Percentiles rank a stretch among this genome's conserved stretches.
phyloP scores from a whole-genome alignment of 202 grass and related monocot genomes.

The Hordeum pubiflorum region DNA sequence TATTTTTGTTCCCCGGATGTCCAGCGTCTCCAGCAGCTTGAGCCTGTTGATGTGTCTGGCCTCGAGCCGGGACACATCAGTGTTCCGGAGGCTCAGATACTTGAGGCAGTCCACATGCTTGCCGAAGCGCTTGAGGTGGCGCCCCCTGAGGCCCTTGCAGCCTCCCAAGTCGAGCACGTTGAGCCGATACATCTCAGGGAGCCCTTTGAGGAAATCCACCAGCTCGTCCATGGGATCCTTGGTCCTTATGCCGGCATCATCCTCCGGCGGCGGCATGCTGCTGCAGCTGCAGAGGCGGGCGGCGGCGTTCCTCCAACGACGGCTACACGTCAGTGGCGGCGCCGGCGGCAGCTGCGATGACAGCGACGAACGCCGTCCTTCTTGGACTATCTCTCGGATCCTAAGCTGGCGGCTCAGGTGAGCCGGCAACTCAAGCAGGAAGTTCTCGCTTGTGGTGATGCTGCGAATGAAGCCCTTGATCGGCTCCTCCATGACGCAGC shows the following conservation, averaged over 20 bases:
- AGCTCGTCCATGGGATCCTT: neutral
- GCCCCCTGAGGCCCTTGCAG: neutral
- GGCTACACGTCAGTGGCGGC: too few relatives aligned
- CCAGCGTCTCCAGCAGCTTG: too few relatives aligned
- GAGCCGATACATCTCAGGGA: neutral
- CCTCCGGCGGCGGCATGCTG: neutral
- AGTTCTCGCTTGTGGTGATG: neutral
- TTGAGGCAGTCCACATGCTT: neutral
- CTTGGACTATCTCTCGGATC: neutral
- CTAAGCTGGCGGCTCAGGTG: neutral
- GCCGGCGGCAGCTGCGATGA: too few relatives aligned
- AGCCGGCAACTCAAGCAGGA: neutral
- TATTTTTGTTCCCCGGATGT: neutral
- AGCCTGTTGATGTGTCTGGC: neutral
- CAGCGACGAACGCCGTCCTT: too few relatives aligned
- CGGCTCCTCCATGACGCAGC: neutral
- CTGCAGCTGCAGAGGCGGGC: too few relatives aligned
- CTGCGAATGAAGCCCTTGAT: neutral
- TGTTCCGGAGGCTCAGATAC: neutral
- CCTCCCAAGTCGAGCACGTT: constrained; percentile 27
- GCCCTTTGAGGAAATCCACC: accelerated
- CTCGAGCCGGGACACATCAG: neutral
- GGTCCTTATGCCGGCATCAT: too few relatives aligned
- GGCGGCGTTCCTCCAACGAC: neutral
- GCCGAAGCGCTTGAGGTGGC: neutral